A percentile compares a stretch with the other conserved stretches of the same genome.
These are phyloP conservation scores for Chenopodium formosanum DNA, from an alignment of 148 eudicot genomes.

Conservation along the genomic window DNA sequence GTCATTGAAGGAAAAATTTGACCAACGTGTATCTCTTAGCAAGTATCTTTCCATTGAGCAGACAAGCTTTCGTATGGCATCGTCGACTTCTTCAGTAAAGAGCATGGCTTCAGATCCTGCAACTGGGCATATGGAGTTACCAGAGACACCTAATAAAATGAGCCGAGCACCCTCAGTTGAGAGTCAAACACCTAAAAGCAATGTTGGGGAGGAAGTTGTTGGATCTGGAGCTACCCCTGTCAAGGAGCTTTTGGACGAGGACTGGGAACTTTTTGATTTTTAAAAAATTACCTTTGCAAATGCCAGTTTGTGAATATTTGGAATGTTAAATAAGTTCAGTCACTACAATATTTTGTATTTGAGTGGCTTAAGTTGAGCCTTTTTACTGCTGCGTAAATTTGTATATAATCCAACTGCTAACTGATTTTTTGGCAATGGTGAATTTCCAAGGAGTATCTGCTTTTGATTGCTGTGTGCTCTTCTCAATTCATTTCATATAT, in stretches of 20 bases:
- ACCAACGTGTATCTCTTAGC: constrained; percentile 49
- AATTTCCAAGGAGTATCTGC: neutral
- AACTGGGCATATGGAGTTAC: constrained; percentile 24
- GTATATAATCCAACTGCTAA: constrained; percentile 18
- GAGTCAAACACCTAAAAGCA: constrained; percentile 25
- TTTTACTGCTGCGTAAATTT: constrained; percentile 8
- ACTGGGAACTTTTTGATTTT: constrained; percentile 64
- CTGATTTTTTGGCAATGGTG: neutral
- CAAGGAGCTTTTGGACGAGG: constrained; percentile 53
- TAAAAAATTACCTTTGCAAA: neutral
- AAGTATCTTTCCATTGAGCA: constrained; percentile 51
- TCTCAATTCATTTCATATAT: neutral
- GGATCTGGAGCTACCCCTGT: constrained; percentile 12
- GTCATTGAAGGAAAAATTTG: constrained; percentile 65
- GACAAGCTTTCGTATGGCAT: constrained; percentile 52
- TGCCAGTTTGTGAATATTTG: constrained; percentile 3
- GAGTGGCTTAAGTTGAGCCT: neutral
- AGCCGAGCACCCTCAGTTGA: constrained; percentile 21
- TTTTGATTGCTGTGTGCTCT: neutral
- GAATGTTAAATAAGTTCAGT: constrained; percentile 5
- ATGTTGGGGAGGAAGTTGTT: constrained; percentile 26
- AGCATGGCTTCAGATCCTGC: constrained; percentile 30
- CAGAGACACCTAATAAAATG: constrained; percentile 21
- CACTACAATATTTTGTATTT: neutral
- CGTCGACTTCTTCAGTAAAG: constrained; percentile 42